Evolutionary conservation across 495 filamentous ascomycete species (phyloP).

Genomic region (Lophiostoma macrostomum): DNA sequence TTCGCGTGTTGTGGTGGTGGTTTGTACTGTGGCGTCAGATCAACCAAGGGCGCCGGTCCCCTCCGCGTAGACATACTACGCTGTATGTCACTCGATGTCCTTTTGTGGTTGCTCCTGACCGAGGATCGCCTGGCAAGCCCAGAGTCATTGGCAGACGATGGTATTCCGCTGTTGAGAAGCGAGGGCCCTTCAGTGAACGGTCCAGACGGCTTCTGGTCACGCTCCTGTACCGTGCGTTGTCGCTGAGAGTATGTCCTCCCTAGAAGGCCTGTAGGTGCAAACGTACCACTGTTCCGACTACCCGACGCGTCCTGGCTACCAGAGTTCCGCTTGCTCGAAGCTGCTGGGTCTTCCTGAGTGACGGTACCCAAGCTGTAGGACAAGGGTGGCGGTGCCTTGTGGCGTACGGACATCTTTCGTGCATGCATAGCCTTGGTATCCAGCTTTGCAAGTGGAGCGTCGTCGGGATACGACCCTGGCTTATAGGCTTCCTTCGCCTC

Average conservation of each 20-base stretch:
- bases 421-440: slow-evolving; percentile 33
- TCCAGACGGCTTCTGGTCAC: slow-evolving; percentile 39
- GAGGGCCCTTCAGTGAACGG: slow-evolving; percentile 52
- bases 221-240: slow-evolving; percentile 54
- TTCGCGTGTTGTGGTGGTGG: slow-evolving; percentile 69
- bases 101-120: slow-evolving; percentile 22
- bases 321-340: slow-evolving; percentile 9
- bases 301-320: slow-evolving; percentile 21
- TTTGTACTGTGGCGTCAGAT: slow-evolving; percentile 69
- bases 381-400: slow-evolving; percentile 41
- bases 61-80: slow-evolving; percentile 32
- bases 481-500: neutral
- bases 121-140: slow-evolving; percentile 18
- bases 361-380: slow-evolving; percentile 35
- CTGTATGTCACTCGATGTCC: slow-evolving; percentile 32
- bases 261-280: slow-evolving; percentile 57
- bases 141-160: slow-evolving; percentile 1
- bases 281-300: slow-evolving; percentile 46
- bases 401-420: slow-evolving; percentile 30
- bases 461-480: slow-evolving; percentile 11
- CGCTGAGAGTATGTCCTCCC: slow-evolving; percentile 63
- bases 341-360: neutral
- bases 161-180: slow-evolving; percentile 44
- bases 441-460: slow-evolving; percentile 5
- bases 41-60: slow-evolving; percentile 64